Evolutionary conservation across 2,329 filamentous ascomycete genomes (phyloP).

Genomic region (Thelonectria discophora): DNA sequence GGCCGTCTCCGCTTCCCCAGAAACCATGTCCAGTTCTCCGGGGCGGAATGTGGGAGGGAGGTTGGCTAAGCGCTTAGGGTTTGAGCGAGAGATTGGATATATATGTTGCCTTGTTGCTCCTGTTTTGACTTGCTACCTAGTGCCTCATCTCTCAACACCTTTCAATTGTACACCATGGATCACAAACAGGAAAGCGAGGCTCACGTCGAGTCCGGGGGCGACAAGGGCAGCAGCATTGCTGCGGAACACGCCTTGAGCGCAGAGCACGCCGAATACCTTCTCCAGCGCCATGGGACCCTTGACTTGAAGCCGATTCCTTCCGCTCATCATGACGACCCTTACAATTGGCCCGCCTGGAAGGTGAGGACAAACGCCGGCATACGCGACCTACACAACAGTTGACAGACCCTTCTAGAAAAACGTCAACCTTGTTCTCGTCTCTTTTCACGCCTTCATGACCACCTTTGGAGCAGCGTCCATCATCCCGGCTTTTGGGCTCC

Average conservation of each 20-base stretch:
- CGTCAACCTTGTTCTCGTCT: neutral
- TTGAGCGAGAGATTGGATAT: neutral
- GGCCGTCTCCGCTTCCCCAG: neutral
- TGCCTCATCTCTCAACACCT: neutral
- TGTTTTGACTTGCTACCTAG: neutral
- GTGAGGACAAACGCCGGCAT: neutral
- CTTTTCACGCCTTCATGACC: conserved; percentile 1
- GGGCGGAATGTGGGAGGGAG: neutral
- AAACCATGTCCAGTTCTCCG: neutral
- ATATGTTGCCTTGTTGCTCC: neutral
- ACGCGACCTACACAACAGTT: neutral
- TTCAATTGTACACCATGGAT: neutral
- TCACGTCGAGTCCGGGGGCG: neutral
- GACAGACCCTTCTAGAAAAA: neutral
- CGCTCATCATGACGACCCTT: neutral
- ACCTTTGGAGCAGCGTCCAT: neutral
- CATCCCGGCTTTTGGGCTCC: neutral
- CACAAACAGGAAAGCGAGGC: neutral
- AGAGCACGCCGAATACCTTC: conserved; percentile 1
- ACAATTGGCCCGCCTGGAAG: conserved; percentile 1
- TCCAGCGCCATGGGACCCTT: neutral
- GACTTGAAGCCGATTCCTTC: neutral
- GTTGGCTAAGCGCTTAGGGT: neutral
- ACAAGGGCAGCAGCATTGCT: neutral
- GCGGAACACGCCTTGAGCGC: neutral